Conservation (phyloP, 1,139 yeast genomes). For the Hanseniaspora uvarum region DNA sequence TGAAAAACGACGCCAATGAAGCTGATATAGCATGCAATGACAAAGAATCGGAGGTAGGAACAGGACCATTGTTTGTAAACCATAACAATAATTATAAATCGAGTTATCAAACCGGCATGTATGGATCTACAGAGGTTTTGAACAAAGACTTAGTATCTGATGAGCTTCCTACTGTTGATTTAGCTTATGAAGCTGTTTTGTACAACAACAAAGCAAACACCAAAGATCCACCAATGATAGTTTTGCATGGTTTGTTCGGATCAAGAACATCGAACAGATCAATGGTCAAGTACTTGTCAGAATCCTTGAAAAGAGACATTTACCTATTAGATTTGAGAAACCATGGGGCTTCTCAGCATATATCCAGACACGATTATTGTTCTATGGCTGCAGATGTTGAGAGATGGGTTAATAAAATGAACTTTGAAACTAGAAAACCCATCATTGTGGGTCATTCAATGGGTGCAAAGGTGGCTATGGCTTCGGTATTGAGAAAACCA, state of each 20-base stretch:
- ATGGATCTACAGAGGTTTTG: conserved; percentile 24
- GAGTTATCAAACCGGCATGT: conserved; percentile 20
- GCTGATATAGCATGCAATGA: conserved; percentile 18
- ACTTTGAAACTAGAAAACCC: conserved; percentile 33
- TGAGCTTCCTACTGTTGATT: conserved; percentile 37
- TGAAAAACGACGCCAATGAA: conserved; percentile 16
- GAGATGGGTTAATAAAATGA: conserved; percentile 40
- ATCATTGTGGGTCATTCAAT: conserved; percentile 84
- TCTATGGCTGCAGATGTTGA: conserved; percentile 80
- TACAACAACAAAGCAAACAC: conserved; percentile 22
- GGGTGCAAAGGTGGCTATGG: conserved; percentile 97
- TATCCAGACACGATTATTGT: conserved; percentile 59
- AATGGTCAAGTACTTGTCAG: conserved; percentile 45
- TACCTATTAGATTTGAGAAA: conserved; percentile 77
- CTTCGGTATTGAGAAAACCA: conserved; percentile 62
- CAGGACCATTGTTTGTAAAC: conserved; percentile 24
- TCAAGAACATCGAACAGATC: conserved; percentile 67
- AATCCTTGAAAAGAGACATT: conserved; percentile 37
- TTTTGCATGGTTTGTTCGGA: conserved; percentile 87
- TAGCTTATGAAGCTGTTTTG: conserved; percentile 37
- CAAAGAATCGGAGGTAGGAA: conserved; percentile 14
- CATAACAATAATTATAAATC: conserved; percentile 25
- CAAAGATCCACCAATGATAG: conserved; percentile 47
- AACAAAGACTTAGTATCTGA: conserved; percentile 25
- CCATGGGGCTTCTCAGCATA: conserved; percentile 86